Percentiles rank a stretch among this genome's conserved stretches.
phyloP scores from a whole-genome alignment of 1,284 basidiomycete genomes.

The Gastroboletus turbinatus region DNA sequence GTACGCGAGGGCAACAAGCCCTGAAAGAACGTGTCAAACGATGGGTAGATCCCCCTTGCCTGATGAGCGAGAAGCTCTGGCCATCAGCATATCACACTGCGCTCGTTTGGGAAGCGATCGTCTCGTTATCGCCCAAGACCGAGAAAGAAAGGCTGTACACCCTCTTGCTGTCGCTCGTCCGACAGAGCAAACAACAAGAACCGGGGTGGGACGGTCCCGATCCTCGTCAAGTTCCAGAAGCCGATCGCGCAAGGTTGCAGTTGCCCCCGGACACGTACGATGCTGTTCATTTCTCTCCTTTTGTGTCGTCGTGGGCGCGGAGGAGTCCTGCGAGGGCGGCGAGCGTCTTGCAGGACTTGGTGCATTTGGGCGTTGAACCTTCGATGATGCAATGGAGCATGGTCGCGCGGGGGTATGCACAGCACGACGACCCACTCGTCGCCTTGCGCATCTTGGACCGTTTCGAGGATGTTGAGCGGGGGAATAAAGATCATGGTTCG shows the following conservation, averaged over 20 bases:
- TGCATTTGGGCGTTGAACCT: constrained; percentile 29
- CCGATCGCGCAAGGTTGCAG: constrained; percentile 1
- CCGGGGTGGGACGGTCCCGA: neutral
- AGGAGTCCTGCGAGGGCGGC: constrained; percentile 16
- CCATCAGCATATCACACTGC: constrained; percentile 36
- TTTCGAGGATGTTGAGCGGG: constrained; percentile 11
- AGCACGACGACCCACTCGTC: constrained; percentile 17
- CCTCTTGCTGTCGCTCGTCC: constrained; percentile 23
- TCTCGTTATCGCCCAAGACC: constrained; percentile 9
- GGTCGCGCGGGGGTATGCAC: constrained; percentile 19
- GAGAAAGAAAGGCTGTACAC: constrained; percentile 32
- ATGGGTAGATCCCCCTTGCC: constrained; percentile 1
- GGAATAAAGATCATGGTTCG: neutral
- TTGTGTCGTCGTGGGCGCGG: constrained; percentile 24
- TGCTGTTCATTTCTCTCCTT: constrained; percentile 31
- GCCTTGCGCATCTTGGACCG: constrained; percentile 28
- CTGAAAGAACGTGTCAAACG: constrained; percentile 1
- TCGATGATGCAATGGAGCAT: constrained; percentile 28
- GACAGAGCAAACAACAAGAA: constrained; percentile 5
- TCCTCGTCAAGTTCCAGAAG: neutral
- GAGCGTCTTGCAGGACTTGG: constrained; percentile 38
- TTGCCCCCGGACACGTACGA: constrained; percentile 23
- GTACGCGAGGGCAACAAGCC: constrained; percentile 7
- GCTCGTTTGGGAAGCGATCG: constrained; percentile 39
- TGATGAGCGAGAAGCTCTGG: constrained; percentile 30